These are phyloP conservation scores for Kluyveromyces nonfermentans DNA, from an alignment of 805 yeast genomes.

Conservation along the genomic window DNA sequence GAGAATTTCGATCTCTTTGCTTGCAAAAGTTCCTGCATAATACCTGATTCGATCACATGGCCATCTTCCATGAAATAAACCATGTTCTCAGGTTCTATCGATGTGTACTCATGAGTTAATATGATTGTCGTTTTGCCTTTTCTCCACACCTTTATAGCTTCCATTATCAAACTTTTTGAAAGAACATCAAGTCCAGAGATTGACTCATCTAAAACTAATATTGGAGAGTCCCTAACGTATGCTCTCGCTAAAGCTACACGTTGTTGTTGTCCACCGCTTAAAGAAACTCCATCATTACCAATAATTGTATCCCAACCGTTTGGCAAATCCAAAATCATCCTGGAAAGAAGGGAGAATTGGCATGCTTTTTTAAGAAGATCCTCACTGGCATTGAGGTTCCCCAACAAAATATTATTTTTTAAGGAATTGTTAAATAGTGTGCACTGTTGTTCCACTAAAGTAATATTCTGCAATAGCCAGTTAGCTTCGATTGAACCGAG, in stretches of 20 bases:
- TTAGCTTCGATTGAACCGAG: constrained; percentile 33
- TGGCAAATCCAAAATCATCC: constrained; percentile 40
- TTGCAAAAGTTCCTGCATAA: constrained; percentile 26
- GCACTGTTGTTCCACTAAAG: constrained; percentile 66
- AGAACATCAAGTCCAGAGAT: constrained; percentile 66
- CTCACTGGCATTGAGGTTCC: constrained; percentile 25
- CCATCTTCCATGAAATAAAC: constrained; percentile 59
- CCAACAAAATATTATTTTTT: constrained; percentile 52
- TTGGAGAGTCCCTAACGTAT: constrained; percentile 56
- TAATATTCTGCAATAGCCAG: constrained; percentile 55
- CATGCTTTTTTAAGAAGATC: constrained; percentile 33
- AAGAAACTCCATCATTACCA: constrained; percentile 35
- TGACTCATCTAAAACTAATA: constrained; percentile 79
- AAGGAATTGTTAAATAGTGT: constrained; percentile 57
- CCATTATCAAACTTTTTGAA: constrained; percentile 38
- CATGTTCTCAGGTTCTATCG: constrained; percentile 47
- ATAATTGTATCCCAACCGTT: constrained; percentile 47
- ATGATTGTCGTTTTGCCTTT: constrained; percentile 63
- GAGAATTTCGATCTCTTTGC: constrained; percentile 2
- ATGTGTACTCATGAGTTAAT: constrained; percentile 66
- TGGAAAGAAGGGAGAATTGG: constrained; percentile 42
- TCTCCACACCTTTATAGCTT: constrained; percentile 51
- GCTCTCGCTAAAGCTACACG: constrained; percentile 82
- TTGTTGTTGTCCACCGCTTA: constrained; percentile 92
- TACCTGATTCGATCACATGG: constrained; percentile 37